Conservation (phyloP, 2,329 filamentous ascomycete genomes). For the Verticillium dahliae region DNA sequence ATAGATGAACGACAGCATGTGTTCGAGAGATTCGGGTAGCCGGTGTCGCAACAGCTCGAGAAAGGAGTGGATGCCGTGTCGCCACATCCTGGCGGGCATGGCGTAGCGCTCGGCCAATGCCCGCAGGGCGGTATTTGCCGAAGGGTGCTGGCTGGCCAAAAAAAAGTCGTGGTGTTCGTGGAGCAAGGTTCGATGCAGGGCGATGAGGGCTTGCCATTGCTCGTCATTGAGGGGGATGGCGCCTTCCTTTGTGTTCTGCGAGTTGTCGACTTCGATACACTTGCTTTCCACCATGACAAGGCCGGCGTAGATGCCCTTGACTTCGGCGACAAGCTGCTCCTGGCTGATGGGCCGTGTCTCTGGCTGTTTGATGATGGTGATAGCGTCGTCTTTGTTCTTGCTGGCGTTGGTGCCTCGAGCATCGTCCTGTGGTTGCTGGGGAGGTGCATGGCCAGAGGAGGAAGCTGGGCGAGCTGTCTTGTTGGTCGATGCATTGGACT, state of each 20-base stretch:
- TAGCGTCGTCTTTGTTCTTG: not conserved
- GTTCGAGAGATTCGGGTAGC: slow-evolving; percentile 70
- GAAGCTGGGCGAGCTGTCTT: not conserved
- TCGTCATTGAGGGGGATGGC: slow-evolving; percentile 45
- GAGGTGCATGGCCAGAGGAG: not conserved
- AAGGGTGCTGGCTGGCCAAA: slow-evolving; percentile 79
- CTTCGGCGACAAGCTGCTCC: slow-evolving; percentile 72
- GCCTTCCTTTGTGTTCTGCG: slow-evolving; percentile 3
- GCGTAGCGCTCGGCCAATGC: slow-evolving; percentile 72
- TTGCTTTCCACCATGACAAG: slow-evolving; percentile 82
- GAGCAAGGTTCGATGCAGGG: slow-evolving; percentile 71
- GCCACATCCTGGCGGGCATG: slow-evolving; percentile 94
- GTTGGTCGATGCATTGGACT: not conserved
- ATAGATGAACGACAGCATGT: slow-evolving; percentile 90
- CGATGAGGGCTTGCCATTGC: slow-evolving; percentile 80
- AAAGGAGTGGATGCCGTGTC: slow-evolving; percentile 82
- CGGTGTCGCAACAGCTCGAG: slow-evolving; percentile 69
- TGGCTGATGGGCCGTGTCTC: slow-evolving; percentile 66
- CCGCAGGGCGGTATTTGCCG: slow-evolving; percentile 60
- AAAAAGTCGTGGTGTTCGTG: slow-evolving; percentile 86
- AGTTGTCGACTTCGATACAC: slow-evolving; percentile 71
- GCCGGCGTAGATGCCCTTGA: slow-evolving; percentile 77
- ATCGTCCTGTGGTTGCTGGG: not conserved
- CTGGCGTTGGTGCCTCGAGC: not conserved
- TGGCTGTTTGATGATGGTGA: slow-evolving; percentile 36